A percentile compares a stretch with the other conserved stretches of the same genome.
Evolutionary conservation across 2,329 filamentous ascomycete species (phyloP).

Genomic region (Botryotinia globosa): DNA sequence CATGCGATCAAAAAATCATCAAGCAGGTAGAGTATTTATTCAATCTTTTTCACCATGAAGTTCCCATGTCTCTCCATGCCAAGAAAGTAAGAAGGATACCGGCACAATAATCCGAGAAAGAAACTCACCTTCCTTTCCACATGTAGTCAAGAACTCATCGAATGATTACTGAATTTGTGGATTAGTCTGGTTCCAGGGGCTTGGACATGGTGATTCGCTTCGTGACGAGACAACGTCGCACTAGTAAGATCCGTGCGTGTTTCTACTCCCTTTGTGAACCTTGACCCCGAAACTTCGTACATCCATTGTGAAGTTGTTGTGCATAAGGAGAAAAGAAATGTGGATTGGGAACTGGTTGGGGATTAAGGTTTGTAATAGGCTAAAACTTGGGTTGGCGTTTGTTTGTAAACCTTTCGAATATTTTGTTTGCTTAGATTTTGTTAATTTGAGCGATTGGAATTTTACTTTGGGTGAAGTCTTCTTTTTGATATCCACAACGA

Average conservation of each 20-base stretch:
- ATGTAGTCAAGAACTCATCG: neutral
- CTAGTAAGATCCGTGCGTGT: slow-evolving; percentile 13
- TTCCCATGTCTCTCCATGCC: neutral
- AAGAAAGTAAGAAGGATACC: neutral
- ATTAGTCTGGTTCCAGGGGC: neutral
- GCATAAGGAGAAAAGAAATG: neutral
- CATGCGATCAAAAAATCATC: neutral
- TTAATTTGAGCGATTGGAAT: neutral
- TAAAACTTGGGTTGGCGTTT: neutral
- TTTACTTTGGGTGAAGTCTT: neutral
- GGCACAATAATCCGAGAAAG: neutral
- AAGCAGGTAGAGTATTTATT: neutral
- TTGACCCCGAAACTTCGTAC: slow-evolving; percentile 1
- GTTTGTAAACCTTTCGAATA: neutral
- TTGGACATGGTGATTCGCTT: slow-evolving; percentile 10
- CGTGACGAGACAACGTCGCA: neutral
- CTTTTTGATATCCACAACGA: neutral
- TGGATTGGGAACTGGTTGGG: neutral
- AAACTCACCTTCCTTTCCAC: neutral
- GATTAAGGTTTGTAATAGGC: neutral
- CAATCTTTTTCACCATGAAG: neutral
- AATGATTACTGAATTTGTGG: neutral
- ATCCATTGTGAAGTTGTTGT: neutral
- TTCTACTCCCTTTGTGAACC: slow-evolving; percentile 7
- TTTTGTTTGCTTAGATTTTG: neutral